Conservation (phyloP, 169 alveolate genomes). For the Eimeria zaria region DNA sequence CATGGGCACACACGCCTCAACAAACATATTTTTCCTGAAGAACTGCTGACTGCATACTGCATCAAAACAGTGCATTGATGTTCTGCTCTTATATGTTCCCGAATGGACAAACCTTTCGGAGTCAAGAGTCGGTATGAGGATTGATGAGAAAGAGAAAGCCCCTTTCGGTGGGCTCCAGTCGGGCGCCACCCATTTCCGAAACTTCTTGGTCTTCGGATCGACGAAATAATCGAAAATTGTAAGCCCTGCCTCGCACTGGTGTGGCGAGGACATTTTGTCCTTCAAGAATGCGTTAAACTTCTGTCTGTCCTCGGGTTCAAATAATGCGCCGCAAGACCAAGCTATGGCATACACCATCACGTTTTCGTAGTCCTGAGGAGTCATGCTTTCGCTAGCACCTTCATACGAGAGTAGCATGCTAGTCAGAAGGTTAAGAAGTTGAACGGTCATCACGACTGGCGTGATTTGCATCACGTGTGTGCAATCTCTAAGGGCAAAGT, state of each 20-base stretch:
- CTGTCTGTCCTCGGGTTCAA: constrained; percentile 94
- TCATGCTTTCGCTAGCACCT: constrained; percentile 89
- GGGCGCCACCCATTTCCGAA: constrained; percentile 73
- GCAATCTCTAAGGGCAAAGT: constrained; percentile 87
- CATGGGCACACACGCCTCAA: background rate
- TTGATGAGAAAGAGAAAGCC: constrained; percentile 92
- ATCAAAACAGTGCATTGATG: background rate
- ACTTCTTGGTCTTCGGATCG: constrained; percentile 55
- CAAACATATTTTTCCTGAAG: background rate
- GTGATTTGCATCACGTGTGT: constrained; percentile 95
- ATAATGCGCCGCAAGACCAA: constrained; percentile 97
- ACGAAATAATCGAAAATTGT: constrained; percentile 80
- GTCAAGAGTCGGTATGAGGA: constrained; percentile 98
- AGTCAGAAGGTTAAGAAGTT: constrained; percentile 93
- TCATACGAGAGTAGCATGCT: constrained; percentile 91
- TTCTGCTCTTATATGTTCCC: background rate
- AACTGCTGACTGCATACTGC: background rate
- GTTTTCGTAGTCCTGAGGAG: constrained; percentile 90
- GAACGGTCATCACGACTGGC: constrained; percentile 91
- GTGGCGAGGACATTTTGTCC: constrained; percentile 8
- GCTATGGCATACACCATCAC: constrained; percentile 92
- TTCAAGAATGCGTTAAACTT: constrained; percentile 43
- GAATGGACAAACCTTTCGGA: constrained; percentile 85
- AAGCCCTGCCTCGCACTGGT: constrained; percentile 66
- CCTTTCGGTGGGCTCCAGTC: constrained; percentile 93